Conservation (phyloP, 73 alveolate genomes). For the Paramecium sonneborni region DNA sequence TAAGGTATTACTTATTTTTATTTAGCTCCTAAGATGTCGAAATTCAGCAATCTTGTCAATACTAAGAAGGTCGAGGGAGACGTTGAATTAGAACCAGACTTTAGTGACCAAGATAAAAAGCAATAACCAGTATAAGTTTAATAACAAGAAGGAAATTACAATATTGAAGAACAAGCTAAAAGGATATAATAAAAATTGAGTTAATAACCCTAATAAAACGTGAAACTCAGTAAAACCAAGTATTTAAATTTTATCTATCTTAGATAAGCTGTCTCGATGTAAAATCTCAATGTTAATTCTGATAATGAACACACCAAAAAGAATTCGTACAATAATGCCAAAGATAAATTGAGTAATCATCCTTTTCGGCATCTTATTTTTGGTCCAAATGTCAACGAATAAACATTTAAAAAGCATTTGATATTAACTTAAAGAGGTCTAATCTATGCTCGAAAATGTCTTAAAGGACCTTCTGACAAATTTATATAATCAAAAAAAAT, state of each 20-base stretch:
- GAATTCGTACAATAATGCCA: neutral
- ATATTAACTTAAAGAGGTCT: constrained; percentile 56
- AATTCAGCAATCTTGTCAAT: neutral
- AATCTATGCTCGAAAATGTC: constrained; percentile 57
- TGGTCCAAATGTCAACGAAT: constrained; percentile 7
- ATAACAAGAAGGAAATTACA: neutral
- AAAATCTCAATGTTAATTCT: constrained; percentile 5
- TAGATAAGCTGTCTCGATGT: constrained; percentile 24
- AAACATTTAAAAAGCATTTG: constrained; percentile 45
- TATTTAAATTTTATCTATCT: neutral
- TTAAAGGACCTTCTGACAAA: constrained; percentile 67
- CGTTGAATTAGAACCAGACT: constrained; percentile 19
- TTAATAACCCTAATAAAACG: neutral
- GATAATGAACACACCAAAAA: constrained; percentile 38
- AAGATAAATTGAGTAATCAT: constrained; percentile 44
- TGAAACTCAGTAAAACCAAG: neutral
- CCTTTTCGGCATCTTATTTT: constrained; percentile 54
- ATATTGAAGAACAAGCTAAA: constrained; percentile 28
- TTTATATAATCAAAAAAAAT: constrained; percentile 55
- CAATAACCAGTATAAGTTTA: neutral
- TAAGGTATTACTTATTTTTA: neutral
- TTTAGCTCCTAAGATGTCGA: neutral
- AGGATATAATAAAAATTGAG: neutral
- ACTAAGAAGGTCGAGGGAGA: neutral
- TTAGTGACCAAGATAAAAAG: neutral